Base-by-base conservation (phyloP, 1,284 basidiomycete genomes). In the Ceratobasidium sp. region DNA sequence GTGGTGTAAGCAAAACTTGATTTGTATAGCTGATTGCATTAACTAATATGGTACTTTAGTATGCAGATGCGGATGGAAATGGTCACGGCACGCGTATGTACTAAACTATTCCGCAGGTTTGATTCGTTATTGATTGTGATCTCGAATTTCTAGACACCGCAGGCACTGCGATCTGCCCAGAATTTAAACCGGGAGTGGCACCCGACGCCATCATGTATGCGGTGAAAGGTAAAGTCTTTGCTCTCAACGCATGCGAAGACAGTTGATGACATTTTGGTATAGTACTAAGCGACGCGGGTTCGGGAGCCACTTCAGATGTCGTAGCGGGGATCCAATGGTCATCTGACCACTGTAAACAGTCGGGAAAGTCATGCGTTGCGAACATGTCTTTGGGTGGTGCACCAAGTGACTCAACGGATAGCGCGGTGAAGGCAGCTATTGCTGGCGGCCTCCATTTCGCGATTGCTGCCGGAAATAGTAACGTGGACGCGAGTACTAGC, bases 301-400 rank as follows among this genome's bases (percentile, higher is more conserved):
- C 87, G 20, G 90, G 90, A 61, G 86, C 87, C 76, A 90, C 91
- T 89, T 86, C 87, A 64, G 90, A 91, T 81, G 90, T 91, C 78
- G 87, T 90, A 76, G 87, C 86, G 77, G 88, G 88, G 84, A 87
- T 89, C 72, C 81, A 86, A 67, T 91, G 89, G 90, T 90, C 63
- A 76, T 49, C 4, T 4, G 33, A 64, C 64, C 20, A 89, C 89
- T 70, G 86, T 88, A 60, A 89, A 89, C 2, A 87, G 87, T 84
- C 88, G 90, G 88, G 89, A 89, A 86, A 90, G 44, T 89, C 89
- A 66, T 33, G 33, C 33, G 89, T 90, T 81, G 89, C 89, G 83
- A 90, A 89, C 87, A 91, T 91, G 90, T 90, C 89, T 64, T 88
- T 91, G 70, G 90, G 90, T 70, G 90, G 90, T 82, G 89, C 89